Percentiles rank a stretch among this genome's conserved stretches.
phyloP scores from a whole-genome alignment of 257 asterid species.

The Penstemon barbatus region DNA sequence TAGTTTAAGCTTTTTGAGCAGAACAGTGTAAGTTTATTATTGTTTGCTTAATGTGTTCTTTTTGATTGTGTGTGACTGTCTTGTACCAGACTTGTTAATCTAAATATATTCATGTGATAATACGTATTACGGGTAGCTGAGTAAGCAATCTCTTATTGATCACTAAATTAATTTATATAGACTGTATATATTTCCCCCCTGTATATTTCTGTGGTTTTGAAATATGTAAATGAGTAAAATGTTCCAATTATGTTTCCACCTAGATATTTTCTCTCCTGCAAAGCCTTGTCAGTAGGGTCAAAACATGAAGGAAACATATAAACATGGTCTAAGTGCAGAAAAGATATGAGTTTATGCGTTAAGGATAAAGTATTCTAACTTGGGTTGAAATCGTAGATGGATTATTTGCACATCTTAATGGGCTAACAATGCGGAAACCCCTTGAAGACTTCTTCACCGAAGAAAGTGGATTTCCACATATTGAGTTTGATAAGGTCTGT shows the following conservation, averaged over 20 bases:
- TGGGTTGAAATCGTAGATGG: constrained; percentile 99
- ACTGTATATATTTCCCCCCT: constrained; percentile 6
- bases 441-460: constrained; percentile 78
- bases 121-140: constrained; percentile 12
- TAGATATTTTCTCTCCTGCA: constrained; percentile 6
- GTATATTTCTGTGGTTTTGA: constrained; percentile 15
- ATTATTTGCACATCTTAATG: constrained; percentile 86
- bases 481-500: constrained; percentile 87
- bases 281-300: constrained; percentile 33
- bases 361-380: constrained; percentile 78
- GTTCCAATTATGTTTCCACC: constrained; percentile 7
- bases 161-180: not conserved
- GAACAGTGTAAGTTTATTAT: not conserved
- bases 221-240: constrained; percentile 2
- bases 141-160: constrained; percentile 12
- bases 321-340: constrained; percentile 51
- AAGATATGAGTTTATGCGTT: constrained; percentile 51
- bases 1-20: not conserved
- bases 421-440: constrained; percentile 91
- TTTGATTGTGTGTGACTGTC: too few species aligned
- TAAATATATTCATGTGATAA: not conserved
- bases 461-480: constrained; percentile 81
- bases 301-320: constrained; percentile 40
- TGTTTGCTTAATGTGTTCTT: too few species aligned
- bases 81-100: not conserved